Conservation (phyloP, 345 rosid genomes). For the Salix purpurea region DNA sequence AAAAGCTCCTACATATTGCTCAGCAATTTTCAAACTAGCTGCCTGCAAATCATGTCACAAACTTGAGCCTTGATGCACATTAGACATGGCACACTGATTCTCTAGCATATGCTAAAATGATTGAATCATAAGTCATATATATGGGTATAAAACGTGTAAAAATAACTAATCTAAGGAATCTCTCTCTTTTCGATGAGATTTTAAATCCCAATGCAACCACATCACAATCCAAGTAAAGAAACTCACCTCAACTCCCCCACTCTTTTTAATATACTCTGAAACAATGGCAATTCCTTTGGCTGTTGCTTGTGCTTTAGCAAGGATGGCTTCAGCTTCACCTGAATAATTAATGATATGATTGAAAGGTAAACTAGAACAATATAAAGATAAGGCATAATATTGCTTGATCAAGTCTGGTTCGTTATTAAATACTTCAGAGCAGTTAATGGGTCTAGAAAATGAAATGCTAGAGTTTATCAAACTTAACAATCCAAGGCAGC, state of each 20-base stretch:
- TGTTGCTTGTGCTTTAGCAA: constrained; percentile 82
- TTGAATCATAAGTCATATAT: background rate
- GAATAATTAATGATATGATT: constrained; percentile 7
- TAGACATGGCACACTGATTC: background rate
- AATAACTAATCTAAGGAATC: background rate
- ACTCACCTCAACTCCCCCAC: constrained; percentile 82
- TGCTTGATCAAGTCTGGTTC: background rate
- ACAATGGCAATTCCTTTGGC: constrained; percentile 65
- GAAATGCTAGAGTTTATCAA: background rate
- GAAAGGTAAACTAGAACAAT: background rate
- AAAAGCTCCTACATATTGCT: constrained; percentile 76
- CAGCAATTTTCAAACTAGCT: constrained; percentile 24
- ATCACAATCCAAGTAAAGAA: background rate
- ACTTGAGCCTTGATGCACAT: background rate
- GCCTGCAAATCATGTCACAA: background rate
- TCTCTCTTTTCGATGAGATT: no score
- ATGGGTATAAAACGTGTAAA: background rate
- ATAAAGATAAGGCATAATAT: background rate
- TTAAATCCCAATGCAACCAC: background rate
- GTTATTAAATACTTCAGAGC: background rate
- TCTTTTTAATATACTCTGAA: constrained; percentile 62
- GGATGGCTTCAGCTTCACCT: constrained; percentile 95
- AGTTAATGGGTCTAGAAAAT: background rate
- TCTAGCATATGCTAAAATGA: background rate
- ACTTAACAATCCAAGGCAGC: background rate